Conservation (phyloP, 2,329 filamentous ascomycete genomes). For the Calonectria naviculata region DNA sequence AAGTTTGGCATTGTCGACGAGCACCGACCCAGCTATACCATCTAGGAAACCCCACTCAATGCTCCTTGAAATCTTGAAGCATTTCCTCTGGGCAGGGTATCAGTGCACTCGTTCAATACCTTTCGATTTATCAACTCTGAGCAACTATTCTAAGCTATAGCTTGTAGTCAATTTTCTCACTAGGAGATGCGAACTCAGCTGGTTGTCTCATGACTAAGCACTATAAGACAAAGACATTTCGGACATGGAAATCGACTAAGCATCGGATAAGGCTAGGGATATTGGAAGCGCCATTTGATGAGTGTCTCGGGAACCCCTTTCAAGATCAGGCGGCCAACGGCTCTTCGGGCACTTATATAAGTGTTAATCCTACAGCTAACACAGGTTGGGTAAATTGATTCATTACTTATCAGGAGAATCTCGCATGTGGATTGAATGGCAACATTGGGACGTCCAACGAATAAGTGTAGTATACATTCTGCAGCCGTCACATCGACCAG, state of each 20-base stretch:
- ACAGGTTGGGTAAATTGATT: background rate
- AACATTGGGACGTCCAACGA: background rate
- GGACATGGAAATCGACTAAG: background rate
- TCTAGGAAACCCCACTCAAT: background rate
- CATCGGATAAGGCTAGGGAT: background rate
- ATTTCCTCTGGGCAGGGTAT: no score
- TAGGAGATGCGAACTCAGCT: background rate
- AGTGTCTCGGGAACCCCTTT: background rate
- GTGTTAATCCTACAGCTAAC: background rate
- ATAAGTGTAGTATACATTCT: conserved; percentile 15
- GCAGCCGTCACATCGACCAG: background rate
- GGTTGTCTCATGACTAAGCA: background rate
- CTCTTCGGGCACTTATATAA: background rate
- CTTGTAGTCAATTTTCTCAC: no score
- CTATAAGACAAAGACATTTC: background rate
- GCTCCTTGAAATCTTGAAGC: background rate
- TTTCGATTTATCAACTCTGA: no score
- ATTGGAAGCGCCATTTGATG: background rate
- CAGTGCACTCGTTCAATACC: no score
- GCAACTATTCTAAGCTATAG: no score
- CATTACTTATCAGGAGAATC: background rate
- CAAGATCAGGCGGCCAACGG: background rate
- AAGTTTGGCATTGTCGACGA: background rate
- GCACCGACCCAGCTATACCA: no score
- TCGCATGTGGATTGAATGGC: no score